These are phyloP conservation scores for Pleurotus sapidus DNA, from an alignment of 768 basidiomycete species.

Conservation along the genomic window DNA sequence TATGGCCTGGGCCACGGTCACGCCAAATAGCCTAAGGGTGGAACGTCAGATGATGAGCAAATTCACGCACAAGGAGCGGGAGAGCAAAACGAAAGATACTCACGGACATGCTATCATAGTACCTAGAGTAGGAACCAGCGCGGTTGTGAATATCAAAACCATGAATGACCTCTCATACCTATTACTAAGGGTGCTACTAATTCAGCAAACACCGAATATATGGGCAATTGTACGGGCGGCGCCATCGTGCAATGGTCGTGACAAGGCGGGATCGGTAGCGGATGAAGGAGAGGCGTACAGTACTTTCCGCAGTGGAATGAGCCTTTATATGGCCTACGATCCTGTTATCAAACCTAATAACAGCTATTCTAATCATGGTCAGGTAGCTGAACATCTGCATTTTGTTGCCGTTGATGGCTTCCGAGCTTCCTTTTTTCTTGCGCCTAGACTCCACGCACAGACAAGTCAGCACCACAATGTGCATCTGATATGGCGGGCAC, in stretches of 20 bases:
- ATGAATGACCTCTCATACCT: not conserved
- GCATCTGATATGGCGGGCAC: no score
- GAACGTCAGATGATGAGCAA: not conserved
- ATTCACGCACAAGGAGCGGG: no score
- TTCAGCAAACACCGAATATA: not conserved
- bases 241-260: not conserved
- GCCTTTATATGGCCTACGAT: not conserved
- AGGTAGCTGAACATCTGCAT: no score
- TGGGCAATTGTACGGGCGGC: not conserved
- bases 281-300: not conserved
- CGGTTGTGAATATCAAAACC: no score
- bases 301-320: not conserved
- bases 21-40: not conserved
- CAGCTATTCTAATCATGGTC: not conserved
- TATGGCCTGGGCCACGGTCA: not conserved
- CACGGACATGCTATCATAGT: not conserved
- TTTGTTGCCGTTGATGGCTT: no score
- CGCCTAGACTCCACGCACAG: no score
- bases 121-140: not conserved
- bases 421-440: no score
- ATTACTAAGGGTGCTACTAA: not conserved
- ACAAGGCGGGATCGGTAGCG: not conserved
- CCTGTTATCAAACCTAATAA: not conserved
- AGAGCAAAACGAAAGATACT: not conserved
- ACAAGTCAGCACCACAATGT: no score